A percentile compares a stretch with the other conserved stretches of the same genome.
These are phyloP conservation scores for Globisporangium perplexum DNA, from an alignment of 352 stramenopile genomes.

Conservation along the genomic window DNA sequence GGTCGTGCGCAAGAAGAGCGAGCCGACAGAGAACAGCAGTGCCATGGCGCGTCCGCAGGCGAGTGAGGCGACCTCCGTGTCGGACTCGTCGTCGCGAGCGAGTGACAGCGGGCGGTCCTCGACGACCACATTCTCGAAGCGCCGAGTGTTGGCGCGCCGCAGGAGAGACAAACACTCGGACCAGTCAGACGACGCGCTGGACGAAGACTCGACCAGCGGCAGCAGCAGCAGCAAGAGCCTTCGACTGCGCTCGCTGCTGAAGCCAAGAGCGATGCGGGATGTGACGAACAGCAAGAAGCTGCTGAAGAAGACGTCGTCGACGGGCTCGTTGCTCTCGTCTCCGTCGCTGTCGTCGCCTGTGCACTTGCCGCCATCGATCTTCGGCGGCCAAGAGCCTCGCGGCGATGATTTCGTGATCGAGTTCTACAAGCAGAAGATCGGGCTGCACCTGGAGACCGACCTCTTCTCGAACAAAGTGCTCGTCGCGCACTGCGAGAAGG, in stretches of 20 bases:
- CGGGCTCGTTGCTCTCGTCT: slow-evolving; percentile 17
- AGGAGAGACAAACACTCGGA: background rate
- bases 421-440: slow-evolving; percentile 59
- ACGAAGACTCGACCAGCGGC: background rate
- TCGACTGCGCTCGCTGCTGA: slow-evolving; percentile 5
- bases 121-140: background rate
- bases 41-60: background rate
- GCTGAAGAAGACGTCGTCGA: slow-evolving; percentile 25
- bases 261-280: background rate
- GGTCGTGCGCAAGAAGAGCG: slow-evolving; percentile 31
- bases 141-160: slow-evolving; percentile 2
- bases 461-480: slow-evolving; percentile 51
- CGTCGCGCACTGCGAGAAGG: slow-evolving; percentile 55
- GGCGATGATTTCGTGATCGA: slow-evolving; percentile 43
- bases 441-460: slow-evolving; percentile 65
- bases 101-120: background rate
- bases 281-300: background rate
- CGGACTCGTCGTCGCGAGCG: background rate
- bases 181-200: background rate
- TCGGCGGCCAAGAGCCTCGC: slow-evolving; percentile 1
- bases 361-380: background rate
- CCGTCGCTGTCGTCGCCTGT: background rate
- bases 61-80: background rate
- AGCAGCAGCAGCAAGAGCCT: slow-evolving; percentile 2
- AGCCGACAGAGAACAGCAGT: background rate